Evolutionary conservation across 805 yeast genomes (phyloP), one percentile per base, ranked within the genome.

Genomic region (Millerago galiae): DNA sequence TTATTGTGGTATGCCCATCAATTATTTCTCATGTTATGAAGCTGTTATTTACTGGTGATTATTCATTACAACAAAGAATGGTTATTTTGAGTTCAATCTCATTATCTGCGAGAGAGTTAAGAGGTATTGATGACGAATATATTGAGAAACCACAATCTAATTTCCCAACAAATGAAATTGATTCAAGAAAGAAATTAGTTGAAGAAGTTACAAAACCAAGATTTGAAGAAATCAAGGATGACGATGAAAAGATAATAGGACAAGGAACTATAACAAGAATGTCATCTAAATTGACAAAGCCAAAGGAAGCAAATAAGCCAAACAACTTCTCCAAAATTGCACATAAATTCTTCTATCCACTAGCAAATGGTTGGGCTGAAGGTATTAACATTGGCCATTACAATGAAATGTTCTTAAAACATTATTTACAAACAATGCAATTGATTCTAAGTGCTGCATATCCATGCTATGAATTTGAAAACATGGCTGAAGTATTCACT

Each of bases 41-140:
- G 24, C 58, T 81, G 14, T 63, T 89, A 14, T 65, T 77, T 29
- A 68, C 72, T 0, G 89, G 90, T 0, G 99, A 91, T 54, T 77
- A 83, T 47, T 87, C 95, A 0, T 59, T 93, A 15, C 93, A 84
- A 47, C 90, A 82, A 46, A 62, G 98, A 37, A 68, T 90, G 63
- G 63, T 75, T 25, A 67, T 90, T 8, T 60, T 93, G 15, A 76
- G 90, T 5, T 65, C 85, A 1, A 56, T 87, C 11, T 81, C 90
- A 0, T 62, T 89, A 18, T 75, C 85, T 3, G 87, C 89, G 0
- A 62, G 95, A 46, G 88, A 84, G 48, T 66, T 89, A 9, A 66
- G 83, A 35, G 91, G 89, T 0, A 59, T 68, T 26, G 68, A 71
- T 5, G 91, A 82, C 56, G 67, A 58, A 0, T 70, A 69, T n/a